Conservation (phyloP, 768 basidiomycete species). For the Thelephora aurantiotincta region DNA sequence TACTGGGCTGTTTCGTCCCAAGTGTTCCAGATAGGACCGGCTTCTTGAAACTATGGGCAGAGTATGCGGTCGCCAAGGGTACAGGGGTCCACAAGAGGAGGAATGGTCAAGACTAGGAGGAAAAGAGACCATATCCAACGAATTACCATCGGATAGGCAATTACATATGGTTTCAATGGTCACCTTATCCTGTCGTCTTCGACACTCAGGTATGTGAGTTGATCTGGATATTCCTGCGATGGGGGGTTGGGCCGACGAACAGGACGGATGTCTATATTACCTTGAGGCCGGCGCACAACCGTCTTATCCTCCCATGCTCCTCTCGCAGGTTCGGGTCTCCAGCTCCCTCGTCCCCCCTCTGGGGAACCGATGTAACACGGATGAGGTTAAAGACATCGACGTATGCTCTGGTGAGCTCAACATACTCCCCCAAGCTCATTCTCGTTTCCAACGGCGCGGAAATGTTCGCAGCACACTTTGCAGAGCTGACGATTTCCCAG, state of each 20-base stretch:
- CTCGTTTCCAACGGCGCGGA: conserved; percentile 80
- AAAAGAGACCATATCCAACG: conserved; percentile 49
- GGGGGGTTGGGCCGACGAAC: neutral
- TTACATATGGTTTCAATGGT: too few species aligned
- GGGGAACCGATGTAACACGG: conserved; percentile 18
- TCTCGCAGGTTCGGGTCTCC: conserved; percentile 9
- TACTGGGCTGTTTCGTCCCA: conserved; percentile 86
- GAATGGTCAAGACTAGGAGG: conserved; percentile 46
- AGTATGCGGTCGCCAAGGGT: conserved; percentile 54
- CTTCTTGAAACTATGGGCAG: conserved; percentile 64
- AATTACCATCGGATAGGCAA: conserved; percentile 49
- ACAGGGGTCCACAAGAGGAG: conserved; percentile 70
- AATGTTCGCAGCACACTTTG: conserved; percentile 64
- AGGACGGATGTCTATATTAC: conserved; percentile 19
- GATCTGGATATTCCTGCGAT: conserved; percentile 59
- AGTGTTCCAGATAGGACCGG: too few species aligned
- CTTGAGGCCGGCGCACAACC: conserved; percentile 40
- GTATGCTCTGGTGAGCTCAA: conserved; percentile 61
- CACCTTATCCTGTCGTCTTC: conserved; percentile 78
- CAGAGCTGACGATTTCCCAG: conserved; percentile 54
- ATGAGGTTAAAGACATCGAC: conserved; percentile 71
- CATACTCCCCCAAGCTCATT: conserved; percentile 76
- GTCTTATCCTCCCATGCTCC: conserved; percentile 14
- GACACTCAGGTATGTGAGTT: conserved; percentile 49
- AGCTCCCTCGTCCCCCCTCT: conserved; percentile 9